Percentiles rank a stretch among this genome's conserved stretches.
phyloP scores from a whole-genome alignment of 2,329 filamentous ascomycete species.

The Rutstroemia sp. region DNA sequence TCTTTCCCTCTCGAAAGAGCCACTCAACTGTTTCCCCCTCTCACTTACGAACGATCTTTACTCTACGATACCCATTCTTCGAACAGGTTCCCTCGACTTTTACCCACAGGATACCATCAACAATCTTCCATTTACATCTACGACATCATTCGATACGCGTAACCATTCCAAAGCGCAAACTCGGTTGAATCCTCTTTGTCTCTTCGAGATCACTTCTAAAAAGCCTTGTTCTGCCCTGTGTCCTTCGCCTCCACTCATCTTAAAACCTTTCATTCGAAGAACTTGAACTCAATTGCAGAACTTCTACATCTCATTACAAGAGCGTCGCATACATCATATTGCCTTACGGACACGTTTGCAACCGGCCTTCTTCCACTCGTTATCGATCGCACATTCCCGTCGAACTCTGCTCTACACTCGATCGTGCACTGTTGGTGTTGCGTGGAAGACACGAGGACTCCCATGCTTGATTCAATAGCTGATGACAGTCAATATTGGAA shows the following conservation, averaged over 20 bases:
- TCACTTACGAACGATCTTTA: neutral
- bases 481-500: conserved; percentile 22
- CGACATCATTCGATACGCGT: conserved; percentile 1
- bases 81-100: neutral
- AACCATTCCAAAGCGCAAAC: conserved; percentile 10
- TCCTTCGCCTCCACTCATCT: conserved; percentile 8
- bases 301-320: neutral
- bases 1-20: conserved; percentile 3
- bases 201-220: conserved; percentile 5
- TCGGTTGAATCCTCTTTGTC: conserved; percentile 10
- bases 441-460: conserved; percentile 1
- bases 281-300: conserved; percentile 9
- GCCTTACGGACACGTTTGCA: neutral
- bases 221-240: conserved; percentile 1
- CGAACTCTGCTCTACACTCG: neutral
- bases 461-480: conserved; percentile 16
- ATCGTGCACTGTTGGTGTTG: conserved; percentile 1
- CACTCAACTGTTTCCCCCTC: conserved; percentile 6
- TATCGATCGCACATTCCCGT: neutral
- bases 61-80: neutral
- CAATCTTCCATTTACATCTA: neutral
- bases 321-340: conserved; percentile 1
- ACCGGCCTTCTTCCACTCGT: neutral
- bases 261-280: conserved; percentile 8
- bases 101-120: conserved; percentile 3